phyloP scores from a whole-genome alignment of 2,329 filamentous ascomycete genomes.

The Lachnellula cervina region DNA sequence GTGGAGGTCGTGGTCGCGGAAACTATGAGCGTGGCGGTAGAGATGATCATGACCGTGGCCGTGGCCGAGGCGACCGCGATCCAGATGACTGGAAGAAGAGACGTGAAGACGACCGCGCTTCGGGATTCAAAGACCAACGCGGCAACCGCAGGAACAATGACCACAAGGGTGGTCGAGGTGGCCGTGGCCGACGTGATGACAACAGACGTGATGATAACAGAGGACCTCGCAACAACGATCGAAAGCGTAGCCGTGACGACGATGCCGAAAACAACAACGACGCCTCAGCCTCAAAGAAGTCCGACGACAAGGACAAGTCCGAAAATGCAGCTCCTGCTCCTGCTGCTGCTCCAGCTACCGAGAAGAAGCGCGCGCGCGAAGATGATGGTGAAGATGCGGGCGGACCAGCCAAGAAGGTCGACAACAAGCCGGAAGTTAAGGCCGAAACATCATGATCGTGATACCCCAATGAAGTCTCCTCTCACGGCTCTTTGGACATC shows the following conservation, averaged over 20 bases:
- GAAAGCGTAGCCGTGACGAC: conserved; percentile 32
- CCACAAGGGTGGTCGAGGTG: conserved; percentile 29
- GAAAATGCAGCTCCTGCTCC: conserved; percentile 13
- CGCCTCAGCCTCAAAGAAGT: not conserved
- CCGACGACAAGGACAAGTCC: conserved; percentile 16
- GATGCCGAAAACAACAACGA: conserved; percentile 20
- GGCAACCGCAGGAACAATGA: not conserved
- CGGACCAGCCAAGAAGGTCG: conserved; percentile 58
- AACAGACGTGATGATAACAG: conserved; percentile 38
- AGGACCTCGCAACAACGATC: conserved; percentile 33
- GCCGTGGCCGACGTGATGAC: conserved; percentile 41
- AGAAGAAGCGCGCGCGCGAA: conserved; percentile 19
- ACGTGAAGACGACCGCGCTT: conserved; percentile 56
- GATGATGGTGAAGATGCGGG: conserved; percentile 32
- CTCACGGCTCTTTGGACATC: too few relatives aligned
- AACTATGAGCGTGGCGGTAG: not conserved
- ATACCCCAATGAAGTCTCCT: conserved; percentile 14
- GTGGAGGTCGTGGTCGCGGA: conserved; percentile 27
- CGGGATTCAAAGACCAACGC: conserved; percentile 45
- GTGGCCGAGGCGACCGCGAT: conserved; percentile 37
- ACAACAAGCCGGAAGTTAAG: conserved; percentile 33
- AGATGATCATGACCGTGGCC: not conserved
- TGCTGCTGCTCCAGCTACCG: not conserved
- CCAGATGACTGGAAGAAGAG: conserved; percentile 60
- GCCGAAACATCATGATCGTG: conserved; percentile 22